A percentile compares a stretch with the other conserved stretches of the same genome.
Conservation (phyloP, 2,329 filamentous ascomycete species). For the Thelonectria rubi region DNA sequence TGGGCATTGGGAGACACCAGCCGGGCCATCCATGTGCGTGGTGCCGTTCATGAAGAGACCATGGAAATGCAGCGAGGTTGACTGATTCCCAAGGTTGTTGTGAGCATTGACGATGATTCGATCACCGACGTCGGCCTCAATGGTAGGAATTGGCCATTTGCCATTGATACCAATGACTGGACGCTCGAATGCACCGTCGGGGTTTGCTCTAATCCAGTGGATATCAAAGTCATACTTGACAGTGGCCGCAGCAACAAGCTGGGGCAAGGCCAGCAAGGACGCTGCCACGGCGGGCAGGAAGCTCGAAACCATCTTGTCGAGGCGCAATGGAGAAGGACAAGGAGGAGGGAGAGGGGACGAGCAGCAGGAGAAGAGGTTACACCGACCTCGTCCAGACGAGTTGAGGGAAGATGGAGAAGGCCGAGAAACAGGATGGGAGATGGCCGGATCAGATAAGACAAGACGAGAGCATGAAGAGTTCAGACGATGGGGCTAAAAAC, state of each 20-base stretch:
- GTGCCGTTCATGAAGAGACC: conserved; percentile 75
- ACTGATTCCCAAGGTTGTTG: conserved; percentile 70
- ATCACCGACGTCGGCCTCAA: conserved; percentile 71
- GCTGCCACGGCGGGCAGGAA: conserved; percentile 27
- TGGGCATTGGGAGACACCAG: conserved; percentile 71
- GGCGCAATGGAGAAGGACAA: conserved; percentile 3
- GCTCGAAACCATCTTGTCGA: conserved; percentile 31
- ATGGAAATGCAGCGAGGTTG: conserved; percentile 74
- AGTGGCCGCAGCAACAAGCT: conserved; percentile 49
- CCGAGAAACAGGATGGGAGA: conserved; percentile 9
- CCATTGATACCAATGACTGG: conserved; percentile 80
- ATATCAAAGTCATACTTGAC: conserved; percentile 73
- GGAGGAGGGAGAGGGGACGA: not conserved
- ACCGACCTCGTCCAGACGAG: conserved; percentile 20
- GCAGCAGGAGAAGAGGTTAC: conserved; percentile 1
- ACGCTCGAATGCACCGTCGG: conserved; percentile 70
- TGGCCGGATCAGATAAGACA: conserved; percentile 25
- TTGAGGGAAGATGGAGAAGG: conserved; percentile 6
- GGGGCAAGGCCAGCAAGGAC: conserved; percentile 31
- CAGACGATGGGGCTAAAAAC: not conserved
- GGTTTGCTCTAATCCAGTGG: conserved; percentile 75
- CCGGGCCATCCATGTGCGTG: conserved; percentile 75
- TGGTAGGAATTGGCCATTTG: conserved; percentile 76
- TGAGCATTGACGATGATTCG: conserved; percentile 65
- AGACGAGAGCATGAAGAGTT: conserved; percentile 10